Evolutionary conservation across 208 protist species (phyloP).

Genomic region (Leishmania guyanensis): DNA sequence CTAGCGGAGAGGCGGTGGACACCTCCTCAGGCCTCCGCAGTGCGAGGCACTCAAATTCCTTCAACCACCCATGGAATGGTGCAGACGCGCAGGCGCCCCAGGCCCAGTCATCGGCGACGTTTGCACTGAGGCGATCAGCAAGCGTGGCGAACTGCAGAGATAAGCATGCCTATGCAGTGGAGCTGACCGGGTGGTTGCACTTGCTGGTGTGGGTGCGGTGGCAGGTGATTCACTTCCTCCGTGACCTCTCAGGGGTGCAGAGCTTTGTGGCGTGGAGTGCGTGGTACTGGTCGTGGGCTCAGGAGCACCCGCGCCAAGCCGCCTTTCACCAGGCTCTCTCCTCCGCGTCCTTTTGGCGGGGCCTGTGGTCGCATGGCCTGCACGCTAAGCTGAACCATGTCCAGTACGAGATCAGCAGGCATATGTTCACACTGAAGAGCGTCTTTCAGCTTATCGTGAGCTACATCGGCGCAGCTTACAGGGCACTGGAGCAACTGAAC

Average conservation of each 20-base stretch:
- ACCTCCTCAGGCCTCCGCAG: background rate
- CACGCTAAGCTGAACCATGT: constrained; percentile 15
- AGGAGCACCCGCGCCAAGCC: constrained; percentile 45
- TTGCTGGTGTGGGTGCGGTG: constrained; percentile 60
- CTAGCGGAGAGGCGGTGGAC: background rate
- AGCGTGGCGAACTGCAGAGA: constrained; percentile 11
- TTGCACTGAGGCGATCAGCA: background rate
- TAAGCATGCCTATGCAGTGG: constrained; percentile 18
- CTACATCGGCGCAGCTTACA: constrained; percentile 54
- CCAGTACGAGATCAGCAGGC: constrained; percentile 36
- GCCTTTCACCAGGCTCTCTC: constrained; percentile 49
- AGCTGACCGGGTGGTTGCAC: constrained; percentile 64
- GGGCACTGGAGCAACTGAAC: constrained; percentile 55
- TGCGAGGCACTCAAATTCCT: background rate
- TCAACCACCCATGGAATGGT: background rate
- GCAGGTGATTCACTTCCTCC: constrained; percentile 50
- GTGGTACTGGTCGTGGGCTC: constrained; percentile 78
- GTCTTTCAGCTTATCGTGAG: constrained; percentile 56
- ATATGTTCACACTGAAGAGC: constrained; percentile 56
- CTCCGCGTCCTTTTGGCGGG: constrained; percentile 43
- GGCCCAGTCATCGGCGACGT: no score
- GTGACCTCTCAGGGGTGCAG: constrained; percentile 57
- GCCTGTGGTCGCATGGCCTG: constrained; percentile 31
- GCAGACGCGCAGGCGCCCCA: background rate
- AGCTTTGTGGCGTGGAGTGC: constrained; percentile 58